These are phyloP conservation scores for Paralagenidium karlingii DNA, from an alignment of 352 stramenopile species.

Conservation along the genomic window DNA sequence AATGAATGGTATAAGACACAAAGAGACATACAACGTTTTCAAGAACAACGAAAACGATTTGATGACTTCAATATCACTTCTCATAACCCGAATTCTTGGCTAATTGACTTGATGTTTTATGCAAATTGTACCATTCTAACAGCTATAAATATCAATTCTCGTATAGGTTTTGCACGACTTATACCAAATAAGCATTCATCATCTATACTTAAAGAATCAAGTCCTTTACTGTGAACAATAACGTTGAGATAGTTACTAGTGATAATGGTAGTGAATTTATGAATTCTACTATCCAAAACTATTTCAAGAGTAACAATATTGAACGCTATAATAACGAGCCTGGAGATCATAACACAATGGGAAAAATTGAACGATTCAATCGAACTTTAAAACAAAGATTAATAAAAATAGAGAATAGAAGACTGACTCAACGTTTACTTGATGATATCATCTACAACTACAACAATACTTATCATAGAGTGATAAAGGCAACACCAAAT, in stretches of 20 bases:
- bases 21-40: constrained; percentile 4
- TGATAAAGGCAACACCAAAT: constrained; percentile 4
- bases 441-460: constrained; percentile 9
- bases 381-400: constrained; percentile 9
- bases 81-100: constrained; percentile 8
- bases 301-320: constrained; percentile 6
- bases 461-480: constrained; percentile 5
- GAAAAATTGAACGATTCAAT: constrained; percentile 16
- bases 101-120: constrained; percentile 11
- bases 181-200: constrained; percentile 5
- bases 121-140: constrained; percentile 5
- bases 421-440: constrained; percentile 5
- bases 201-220: constrained; percentile 3
- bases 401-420: constrained; percentile 3
- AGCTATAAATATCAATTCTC: constrained; percentile 13
- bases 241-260: constrained; percentile 5
- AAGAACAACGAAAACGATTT: constrained; percentile 4
- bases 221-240: constrained; percentile 5
- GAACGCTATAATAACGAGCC: constrained; percentile 8
- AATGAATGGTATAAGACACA: constrained; percentile 8
- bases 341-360: constrained; percentile 9
- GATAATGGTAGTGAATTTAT: constrained; percentile 12
- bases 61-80: constrained; percentile 7
- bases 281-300: constrained; percentile 2
- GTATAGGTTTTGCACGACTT: constrained; percentile 8